Base-by-base conservation (phyloP, 1,284 basidiomycete species). In the Neolentinus lepideus region DNA sequence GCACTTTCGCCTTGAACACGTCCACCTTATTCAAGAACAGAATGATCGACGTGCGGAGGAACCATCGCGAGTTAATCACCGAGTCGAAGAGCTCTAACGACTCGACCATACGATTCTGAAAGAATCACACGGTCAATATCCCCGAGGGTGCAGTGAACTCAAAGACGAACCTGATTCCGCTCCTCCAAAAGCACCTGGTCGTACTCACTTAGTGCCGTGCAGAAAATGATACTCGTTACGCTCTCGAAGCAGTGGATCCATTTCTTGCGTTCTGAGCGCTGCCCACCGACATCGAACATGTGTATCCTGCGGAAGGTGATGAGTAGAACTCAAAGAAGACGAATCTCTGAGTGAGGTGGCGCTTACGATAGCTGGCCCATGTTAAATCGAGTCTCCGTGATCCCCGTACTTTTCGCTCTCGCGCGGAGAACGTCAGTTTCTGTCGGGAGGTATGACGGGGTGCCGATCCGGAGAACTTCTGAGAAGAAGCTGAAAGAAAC, bases 1-100 rank as follows among this genome's bases (percentile, higher is more conserved):
- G 89, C 26, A 98, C 76, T 71, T 98, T 98, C 63, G 78, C 81
- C 77, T 94, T 96, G 80, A 98, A 98, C 1, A 97, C 87, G 64
- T 97, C 94, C 55, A 95, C 95, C 78, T 97, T 97, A 75, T 96
- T 98, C 55, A 97, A 69, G 76, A 96, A 95, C 14, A 98, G 71
- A 62, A 98, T 95, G 58, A 98, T 91, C 0, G 90, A 93, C 14
- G 93, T 95, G 52, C 92, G 81, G 25, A 93, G 73, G 77, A 99
- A 99, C 96, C 96, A 98, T 51, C 93, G 76, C 16, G 93, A 94
- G 73, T 98, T 98, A 76, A 98, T 94, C 35, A 99, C 91, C 1
- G 87, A 90, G 70, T 98, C 94, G 64, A 99, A 99, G 10, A 99
- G 80, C 3, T 94, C 83, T 0, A 99, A 78, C 0, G 90, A 93